Conservation (phyloP, 2,329 filamentous ascomycete genomes). For the Neopestalotiopsis sp. region DNA sequence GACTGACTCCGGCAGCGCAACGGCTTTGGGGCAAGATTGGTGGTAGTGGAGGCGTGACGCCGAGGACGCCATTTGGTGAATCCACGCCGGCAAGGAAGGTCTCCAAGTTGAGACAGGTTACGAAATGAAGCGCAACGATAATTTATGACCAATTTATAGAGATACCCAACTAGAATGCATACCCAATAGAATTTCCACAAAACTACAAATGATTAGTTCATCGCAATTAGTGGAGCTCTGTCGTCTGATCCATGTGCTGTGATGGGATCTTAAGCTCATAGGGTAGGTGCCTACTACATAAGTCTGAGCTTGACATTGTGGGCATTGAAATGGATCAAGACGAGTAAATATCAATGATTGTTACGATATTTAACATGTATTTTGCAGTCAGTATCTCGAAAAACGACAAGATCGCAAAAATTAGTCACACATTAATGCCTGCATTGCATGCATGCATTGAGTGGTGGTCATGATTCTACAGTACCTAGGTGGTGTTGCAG, state of each 20-base stretch:
- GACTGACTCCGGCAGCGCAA: slow-evolving; percentile 76
- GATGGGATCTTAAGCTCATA: too few species aligned
- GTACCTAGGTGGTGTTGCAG: not conserved
- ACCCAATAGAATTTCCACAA: not conserved
- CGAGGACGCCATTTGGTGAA: slow-evolving; percentile 45
- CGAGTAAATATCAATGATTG: too few species aligned
- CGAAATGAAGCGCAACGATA: slow-evolving; percentile 29
- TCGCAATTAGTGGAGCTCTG: too few species aligned
- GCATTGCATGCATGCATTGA: too few species aligned
- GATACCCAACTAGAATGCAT: slow-evolving; percentile 26
- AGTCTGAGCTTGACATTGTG: too few species aligned
- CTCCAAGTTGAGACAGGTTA: slow-evolving; percentile 40
- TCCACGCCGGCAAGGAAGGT: slow-evolving; percentile 44
- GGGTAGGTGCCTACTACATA: too few species aligned
- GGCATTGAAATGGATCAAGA: too few species aligned
- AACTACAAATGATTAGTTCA: not conserved
- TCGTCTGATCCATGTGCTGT: too few species aligned
- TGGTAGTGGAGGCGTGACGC: slow-evolving; percentile 38
- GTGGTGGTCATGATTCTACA: not conserved
- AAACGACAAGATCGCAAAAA: too few species aligned
- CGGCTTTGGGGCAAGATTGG: slow-evolving; percentile 69
- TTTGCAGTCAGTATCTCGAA: too few species aligned
- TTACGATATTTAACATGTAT: too few species aligned
- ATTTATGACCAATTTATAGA: slow-evolving; percentile 14
- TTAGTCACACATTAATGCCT: too few species aligned